A percentile compares a stretch with the other conserved stretches of the same genome.
Evolutionary conservation across 2,329 filamentous ascomycete species (phyloP).

Genomic region (Niveomyces coronatus): DNA sequence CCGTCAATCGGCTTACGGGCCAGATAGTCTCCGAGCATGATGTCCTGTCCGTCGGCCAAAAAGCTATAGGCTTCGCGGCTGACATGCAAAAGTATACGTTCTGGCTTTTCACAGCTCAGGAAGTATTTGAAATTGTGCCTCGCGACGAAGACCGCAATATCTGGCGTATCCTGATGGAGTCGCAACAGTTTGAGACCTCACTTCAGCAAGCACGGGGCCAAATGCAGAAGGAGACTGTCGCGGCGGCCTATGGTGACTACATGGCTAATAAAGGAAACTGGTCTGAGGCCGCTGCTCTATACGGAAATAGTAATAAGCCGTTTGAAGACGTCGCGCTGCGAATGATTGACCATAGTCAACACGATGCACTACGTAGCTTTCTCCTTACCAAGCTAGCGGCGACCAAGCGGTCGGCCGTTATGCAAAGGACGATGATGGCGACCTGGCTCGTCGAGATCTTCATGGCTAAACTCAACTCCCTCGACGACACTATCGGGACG

Average conservation of each 20-base stretch:
- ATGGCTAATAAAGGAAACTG: slow-evolving; percentile 74
- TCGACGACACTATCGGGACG: slow-evolving; percentile 90
- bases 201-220: slow-evolving; percentile 73
- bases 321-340: slow-evolving; percentile 92
- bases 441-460: slow-evolving; percentile 94
- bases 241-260: slow-evolving; percentile 84
- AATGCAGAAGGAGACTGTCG: slow-evolving; percentile 79
- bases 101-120: slow-evolving; percentile 85
- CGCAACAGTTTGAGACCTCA: slow-evolving; percentile 80
- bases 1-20: slow-evolving; percentile 78
- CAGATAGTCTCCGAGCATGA: slow-evolving; percentile 79
- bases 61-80: slow-evolving; percentile 71
- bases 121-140: slow-evolving; percentile 89
- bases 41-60: slow-evolving; percentile 71
- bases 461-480: slow-evolving; percentile 90
- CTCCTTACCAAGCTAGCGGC: slow-evolving; percentile 72
- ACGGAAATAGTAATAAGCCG: slow-evolving; percentile 90
- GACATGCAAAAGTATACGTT: slow-evolving; percentile 94
- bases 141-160: slow-evolving; percentile 85
- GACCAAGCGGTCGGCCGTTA: slow-evolving; percentile 71
- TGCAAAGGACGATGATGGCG: slow-evolving; percentile 93
- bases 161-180: slow-evolving; percentile 85
- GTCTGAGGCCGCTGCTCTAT: slow-evolving; percentile 76
- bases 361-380: slow-evolving; percentile 85
- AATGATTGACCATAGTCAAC: slow-evolving; percentile 82